These are phyloP conservation scores for Yamadazyma kitorensis DNA, from an alignment of 805 yeast species.

Conservation along the genomic window DNA sequence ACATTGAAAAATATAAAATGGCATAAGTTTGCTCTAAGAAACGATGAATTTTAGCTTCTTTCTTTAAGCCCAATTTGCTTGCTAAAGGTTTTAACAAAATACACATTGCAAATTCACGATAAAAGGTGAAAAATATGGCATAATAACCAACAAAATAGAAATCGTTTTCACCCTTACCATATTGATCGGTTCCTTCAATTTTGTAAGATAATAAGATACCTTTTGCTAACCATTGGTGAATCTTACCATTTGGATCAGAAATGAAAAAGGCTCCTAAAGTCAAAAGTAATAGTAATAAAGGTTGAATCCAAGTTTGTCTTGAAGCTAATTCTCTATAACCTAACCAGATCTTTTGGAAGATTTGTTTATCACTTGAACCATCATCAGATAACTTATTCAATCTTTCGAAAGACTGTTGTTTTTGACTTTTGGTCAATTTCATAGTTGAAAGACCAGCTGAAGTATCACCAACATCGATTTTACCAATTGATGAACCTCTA, in stretches of 20 bases:
- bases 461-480: slow-evolving; percentile 70
- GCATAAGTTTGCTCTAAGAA: slow-evolving; percentile 93
- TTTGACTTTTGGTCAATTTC: slow-evolving; percentile 44
- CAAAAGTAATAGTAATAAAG: slow-evolving; percentile 46
- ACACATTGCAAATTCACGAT: slow-evolving; percentile 90
- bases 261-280: slow-evolving; percentile 46
- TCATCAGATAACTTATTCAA: slow-evolving; percentile 26
- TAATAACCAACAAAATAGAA: slow-evolving; percentile 74
- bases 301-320: slow-evolving; percentile 71
- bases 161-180: slow-evolving; percentile 88
- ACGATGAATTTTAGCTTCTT: slow-evolving; percentile 61
- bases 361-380: slow-evolving; percentile 45
- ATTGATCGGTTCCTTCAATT: slow-evolving; percentile 59
- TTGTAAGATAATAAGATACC: slow-evolving; percentile 66
- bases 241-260: slow-evolving; percentile 54
- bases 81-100: slow-evolving; percentile 74
- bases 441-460: slow-evolving; percentile 69
- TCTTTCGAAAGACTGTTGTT: slow-evolving; percentile 32
- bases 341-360: slow-evolving; percentile 53
- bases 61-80: slow-evolving; percentile 43
- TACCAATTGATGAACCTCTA: slow-evolving; percentile 72
- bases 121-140: slow-evolving; percentile 84
- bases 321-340: slow-evolving; percentile 57
- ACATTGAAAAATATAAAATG: slow-evolving; percentile 70
- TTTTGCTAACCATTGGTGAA: slow-evolving; percentile 56